Evolutionary conservation across 148 eudicot species (phyloP), one percentile per base, ranked within the genome.

Genomic region (Oxyria digyna): DNA sequence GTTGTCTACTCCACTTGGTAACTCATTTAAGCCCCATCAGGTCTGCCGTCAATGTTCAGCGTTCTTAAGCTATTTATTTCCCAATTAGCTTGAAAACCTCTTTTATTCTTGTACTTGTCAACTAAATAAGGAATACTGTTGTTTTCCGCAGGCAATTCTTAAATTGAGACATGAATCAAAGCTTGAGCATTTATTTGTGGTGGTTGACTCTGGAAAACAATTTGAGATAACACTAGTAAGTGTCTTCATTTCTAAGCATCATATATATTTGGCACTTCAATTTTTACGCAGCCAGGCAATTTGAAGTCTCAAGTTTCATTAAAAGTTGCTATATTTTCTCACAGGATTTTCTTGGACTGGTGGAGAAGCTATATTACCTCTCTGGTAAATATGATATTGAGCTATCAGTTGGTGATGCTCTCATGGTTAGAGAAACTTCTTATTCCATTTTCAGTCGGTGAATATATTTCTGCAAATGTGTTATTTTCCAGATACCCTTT

Each of bases 291-390:
- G 26, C 57, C 29, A 20, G 12, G 20, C 21, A 50, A 50, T 6
- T n/a, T 21, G 57, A 18, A 45, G 18, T 15, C 5, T 21, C 63
- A 55, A 8, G 18, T 23, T 55, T 13, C 35, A 57, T 65, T 35
- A 7, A 13, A 66, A 66, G 65, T 59, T 59, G 38, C 38, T 15
- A 14, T 73, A 74, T 73, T 75, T 2, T 78, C 38, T 63, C 81
- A 81, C 79, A 94, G 98, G 92, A 88, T 83, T 94, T 94, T 75
- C 92, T 94, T 75, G 97, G 96, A 50, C 84, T 94, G 62, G 97
- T 94, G 68, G 98, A 90, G 79, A 90, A 86, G 74, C 83, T 94
- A 37, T 90, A 72, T 81, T 90, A 90, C 69, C 86, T 90, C 69
- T 94, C 96, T n/a, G 98, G 97, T 66, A 84, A 72, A 81, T 92